Evolutionary conservation across 208 protist species (phyloP).

Genomic region (Leishmania amazonensis): DNA sequence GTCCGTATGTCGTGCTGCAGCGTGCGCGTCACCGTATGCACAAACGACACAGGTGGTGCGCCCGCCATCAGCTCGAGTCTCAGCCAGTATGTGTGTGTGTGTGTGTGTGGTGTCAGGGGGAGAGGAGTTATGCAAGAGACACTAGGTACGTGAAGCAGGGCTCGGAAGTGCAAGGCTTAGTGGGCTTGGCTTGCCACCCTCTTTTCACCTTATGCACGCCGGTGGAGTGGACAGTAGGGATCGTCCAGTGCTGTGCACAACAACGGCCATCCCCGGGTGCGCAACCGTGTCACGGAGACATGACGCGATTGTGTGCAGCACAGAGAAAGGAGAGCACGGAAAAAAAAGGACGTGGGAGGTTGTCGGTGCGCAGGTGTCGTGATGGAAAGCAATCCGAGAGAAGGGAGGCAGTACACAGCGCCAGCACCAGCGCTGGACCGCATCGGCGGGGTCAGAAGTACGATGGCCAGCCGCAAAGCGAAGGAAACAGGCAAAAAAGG

Average conservation of each 20-base stretch:
- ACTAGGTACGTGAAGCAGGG: not conserved
- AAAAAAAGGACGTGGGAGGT: not conserved
- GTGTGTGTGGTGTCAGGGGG: not conserved
- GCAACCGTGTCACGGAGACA: not conserved
- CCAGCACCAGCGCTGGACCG: not conserved
- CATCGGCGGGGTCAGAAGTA: not conserved
- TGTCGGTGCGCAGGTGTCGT: not conserved
- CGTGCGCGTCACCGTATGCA: slow-evolving; percentile 35
- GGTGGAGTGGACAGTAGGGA: not conserved
- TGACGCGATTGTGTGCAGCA: not conserved
- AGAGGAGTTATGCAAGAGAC: not conserved
- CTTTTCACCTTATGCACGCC: not conserved
- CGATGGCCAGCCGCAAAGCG: not conserved
- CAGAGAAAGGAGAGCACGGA: not conserved
- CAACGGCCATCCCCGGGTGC: not conserved
- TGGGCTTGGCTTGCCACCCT: not conserved
- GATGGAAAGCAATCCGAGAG: not conserved
- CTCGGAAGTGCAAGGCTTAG: not conserved
- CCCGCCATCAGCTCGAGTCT: slow-evolving; percentile 13
- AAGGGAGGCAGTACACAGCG: not conserved
- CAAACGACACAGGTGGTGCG: slow-evolving; percentile 29
- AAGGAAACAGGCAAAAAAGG: not conserved
- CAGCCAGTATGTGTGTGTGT: not conserved
- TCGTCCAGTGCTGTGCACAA: not conserved
- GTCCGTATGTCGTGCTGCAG: slow-evolving; percentile 52